Evolutionary conservation across 768 basidiomycete species (phyloP), one percentile per base, ranked within the genome.

Genomic region (Cystobasidiopsis lactophilus): DNA sequence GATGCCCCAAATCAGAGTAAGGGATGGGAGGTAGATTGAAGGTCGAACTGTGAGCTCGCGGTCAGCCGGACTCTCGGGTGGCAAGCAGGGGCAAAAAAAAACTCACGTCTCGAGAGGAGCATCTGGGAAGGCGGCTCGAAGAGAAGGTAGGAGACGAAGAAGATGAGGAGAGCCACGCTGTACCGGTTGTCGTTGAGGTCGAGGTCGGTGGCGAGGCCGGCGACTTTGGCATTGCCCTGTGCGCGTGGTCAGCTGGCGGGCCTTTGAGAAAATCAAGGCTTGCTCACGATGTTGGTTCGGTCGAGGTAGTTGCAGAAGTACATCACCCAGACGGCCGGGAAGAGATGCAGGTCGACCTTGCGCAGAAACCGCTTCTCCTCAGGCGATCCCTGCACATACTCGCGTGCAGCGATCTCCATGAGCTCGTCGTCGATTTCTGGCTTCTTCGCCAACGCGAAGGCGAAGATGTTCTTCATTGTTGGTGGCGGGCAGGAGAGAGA

Each of bases 151-250:
- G 44, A 62, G 45, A 66, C 63, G 52, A 67, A 67, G 55, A 67
- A 67, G 54, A 67, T 62, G 18, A 59, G 61, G 21, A 66, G 52
- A 5, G 64, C 60, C 23, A 64, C 51, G 1, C 63, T 64, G 50
- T 66, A 66, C 26, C 65, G 60, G n/a, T 60, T 59, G 7, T 64
- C 65, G 26, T 49, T 56, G 18, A 66, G 57, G n/a, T 52, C 35
- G 16, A 66, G 59, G 40, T 61, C 63, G 2, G 19, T 40, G 40
- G 62, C 53, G 64, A 66, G 65, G 3, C 65, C 65, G 14, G 63
- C 65, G 5, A 60, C 58, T 58, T 21, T 31, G 7, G 48, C 48
- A 39, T 50, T 50, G 31, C 30, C 33, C 33, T 35, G 33, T 35
- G 9, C 16, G 33, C 7, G 9, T 7, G 7, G 9, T 7, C 33